These are phyloP conservation scores for Scenedesmus sp. DNA, from an alignment of 163 green algal species.

Conservation along the genomic window DNA sequence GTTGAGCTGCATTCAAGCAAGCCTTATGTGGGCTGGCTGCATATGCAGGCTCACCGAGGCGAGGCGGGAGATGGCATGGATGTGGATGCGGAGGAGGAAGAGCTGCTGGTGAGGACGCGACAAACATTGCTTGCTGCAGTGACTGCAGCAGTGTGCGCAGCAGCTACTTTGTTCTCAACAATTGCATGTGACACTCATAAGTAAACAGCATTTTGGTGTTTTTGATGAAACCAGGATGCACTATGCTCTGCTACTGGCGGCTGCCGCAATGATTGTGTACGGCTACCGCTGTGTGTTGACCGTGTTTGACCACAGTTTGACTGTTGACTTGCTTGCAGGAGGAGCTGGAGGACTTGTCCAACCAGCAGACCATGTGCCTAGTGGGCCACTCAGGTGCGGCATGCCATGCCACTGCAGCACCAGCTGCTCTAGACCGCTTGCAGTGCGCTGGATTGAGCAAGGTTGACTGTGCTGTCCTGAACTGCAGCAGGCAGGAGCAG, in stretches of 20 bases:
- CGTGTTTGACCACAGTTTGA: neutral
- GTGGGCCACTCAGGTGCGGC: conserved; percentile 35
- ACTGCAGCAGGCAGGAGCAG: too few relatives aligned
- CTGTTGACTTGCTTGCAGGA: conserved; percentile 28
- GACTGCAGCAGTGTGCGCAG: neutral
- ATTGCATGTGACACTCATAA: too few relatives aligned
- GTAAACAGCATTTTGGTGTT: too few relatives aligned
- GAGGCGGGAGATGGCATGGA: conserved; percentile 21
- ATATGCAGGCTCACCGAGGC: neutral
- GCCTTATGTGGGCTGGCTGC: neutral
- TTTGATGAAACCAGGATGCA: too few relatives aligned
- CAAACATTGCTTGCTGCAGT: too few relatives aligned
- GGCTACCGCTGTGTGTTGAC: neutral
- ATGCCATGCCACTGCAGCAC: neutral
- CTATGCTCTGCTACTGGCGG: too few relatives aligned
- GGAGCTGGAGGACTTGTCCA: conserved; percentile 43
- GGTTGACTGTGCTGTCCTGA: too few relatives aligned
- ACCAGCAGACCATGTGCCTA: conserved; percentile 3
- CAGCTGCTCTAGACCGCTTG: too few relatives aligned
- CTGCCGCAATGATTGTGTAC: too few relatives aligned
- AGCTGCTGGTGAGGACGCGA: conserved; percentile 38
- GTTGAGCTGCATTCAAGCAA: too few relatives aligned
- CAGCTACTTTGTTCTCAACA: neutral
- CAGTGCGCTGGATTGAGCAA: too few relatives aligned
- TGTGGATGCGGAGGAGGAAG: conserved; percentile 33